A percentile compares a stretch with the other conserved stretches of the same genome.
phyloP scores from a whole-genome alignment of 202 grass and related monocot genomes.

The Sporobolus alterniflorus region DNA sequence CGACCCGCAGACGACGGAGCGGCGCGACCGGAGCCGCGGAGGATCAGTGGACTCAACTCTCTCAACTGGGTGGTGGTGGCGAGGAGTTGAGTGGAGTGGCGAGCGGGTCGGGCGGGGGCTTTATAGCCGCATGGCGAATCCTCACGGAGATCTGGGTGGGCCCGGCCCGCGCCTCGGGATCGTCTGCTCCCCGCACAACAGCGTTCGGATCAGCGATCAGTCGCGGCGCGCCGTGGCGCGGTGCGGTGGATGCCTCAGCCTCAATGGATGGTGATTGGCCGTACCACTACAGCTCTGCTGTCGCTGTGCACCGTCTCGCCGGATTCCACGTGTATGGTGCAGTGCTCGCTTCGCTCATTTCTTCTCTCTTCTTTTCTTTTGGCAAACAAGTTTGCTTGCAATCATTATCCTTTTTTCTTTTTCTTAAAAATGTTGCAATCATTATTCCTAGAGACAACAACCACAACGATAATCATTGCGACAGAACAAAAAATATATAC shows the following conservation, averaged over 20 bases:
- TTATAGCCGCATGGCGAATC: conserved; percentile 55
- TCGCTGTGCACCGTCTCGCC: neutral
- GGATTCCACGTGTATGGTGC: neutral
- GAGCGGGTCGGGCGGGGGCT: conserved; percentile 40
- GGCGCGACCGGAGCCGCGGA: neutral
- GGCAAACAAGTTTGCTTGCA: too few relatives aligned
- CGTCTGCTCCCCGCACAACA: neutral
- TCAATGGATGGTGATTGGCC: neutral
- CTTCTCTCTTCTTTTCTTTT: too few relatives aligned
- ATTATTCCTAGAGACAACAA: too few relatives aligned
- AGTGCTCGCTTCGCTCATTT: neutral
- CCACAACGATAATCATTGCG: too few relatives aligned
- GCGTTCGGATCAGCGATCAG: too few relatives aligned
- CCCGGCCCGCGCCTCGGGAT: neutral
- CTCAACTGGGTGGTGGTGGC: neutral
- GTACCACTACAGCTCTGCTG: neutral
- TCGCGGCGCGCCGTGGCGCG: neutral
- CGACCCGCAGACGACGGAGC: neutral
- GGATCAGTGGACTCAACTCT: neutral
- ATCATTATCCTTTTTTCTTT: too few relatives aligned
- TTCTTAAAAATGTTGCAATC: too few relatives aligned
- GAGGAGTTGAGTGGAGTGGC: neutral
- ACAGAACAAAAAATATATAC: too few relatives aligned
- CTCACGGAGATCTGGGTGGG: conserved; percentile 17
- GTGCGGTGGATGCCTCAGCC: neutral